Base-by-base conservation (phyloP, 1,284 basidiomycete species). In the Naganishia liquefaciens region DNA sequence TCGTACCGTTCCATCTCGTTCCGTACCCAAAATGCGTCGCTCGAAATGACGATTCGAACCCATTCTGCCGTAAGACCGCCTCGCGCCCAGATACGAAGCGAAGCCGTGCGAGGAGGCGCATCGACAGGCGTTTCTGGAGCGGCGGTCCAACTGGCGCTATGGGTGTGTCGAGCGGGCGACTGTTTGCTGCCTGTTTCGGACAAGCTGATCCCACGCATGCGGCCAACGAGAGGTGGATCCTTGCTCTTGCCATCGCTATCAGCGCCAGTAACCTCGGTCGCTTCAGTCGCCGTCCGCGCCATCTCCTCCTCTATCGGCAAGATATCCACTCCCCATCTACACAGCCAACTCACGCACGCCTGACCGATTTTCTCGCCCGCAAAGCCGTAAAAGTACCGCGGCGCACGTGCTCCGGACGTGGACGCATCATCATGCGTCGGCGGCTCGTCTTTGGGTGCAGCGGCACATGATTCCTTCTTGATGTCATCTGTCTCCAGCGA, bases 301-400 rank as follows among this genome's bases (percentile, higher is more conserved):
- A 75, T 73, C 40, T 79, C 77, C 68, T 85, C 81, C 75, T 95
- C 92, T 57, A 84, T 82, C 13, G 77, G 75, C 49, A 95, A 82
- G 64, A 94, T 83, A 74, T 95, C 92, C 21, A 80, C 76, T 0
- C 88, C 91, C 92, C 93, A 96, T 42, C 90, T 83, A 0, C 87
- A 83, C 13, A 95, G 82, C 92, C 93, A 97, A 75, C 89, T 92
- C 5, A 86, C 85, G 70, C 88, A 88, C 0, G 91, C 89, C 77
- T 95, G 91, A 28, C 93, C 93, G 68, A 96, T 90, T 80, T 92
- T 93, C 78, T 93, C 86, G 0, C 89, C 90, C 5, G 91, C 83
- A 25, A 85, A 82, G 25, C 93, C 93, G 73, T 93, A 93, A 73
- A 88, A 86, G 72, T 86, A 88, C 43, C 44, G 42, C 46, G 47